Evolutionary conservation across 805 yeast species (phyloP), one percentile per base, ranked within the genome.

Genomic region (Ogataea pini): DNA sequence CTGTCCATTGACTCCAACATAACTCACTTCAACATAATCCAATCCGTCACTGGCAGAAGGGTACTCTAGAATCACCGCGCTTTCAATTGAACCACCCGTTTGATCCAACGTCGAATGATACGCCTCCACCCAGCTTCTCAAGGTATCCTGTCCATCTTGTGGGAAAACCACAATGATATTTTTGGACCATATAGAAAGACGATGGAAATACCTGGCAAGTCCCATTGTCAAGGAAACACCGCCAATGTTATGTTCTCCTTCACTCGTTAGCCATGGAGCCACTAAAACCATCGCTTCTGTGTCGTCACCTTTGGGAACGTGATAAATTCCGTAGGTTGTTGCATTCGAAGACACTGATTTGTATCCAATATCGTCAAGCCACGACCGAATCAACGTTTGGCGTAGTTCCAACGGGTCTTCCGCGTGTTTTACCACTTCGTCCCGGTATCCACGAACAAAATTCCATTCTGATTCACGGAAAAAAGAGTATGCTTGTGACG

Each of bases 401-500:
- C 81, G 72, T 10, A 59, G 61, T 13, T 58, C 54, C 20, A 65
- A 52, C 7, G 69, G 32, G 8, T 49, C 55, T 17, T 58, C 50
- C 46, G 55, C 73, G 68, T 63, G 80, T 58, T 67, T 70, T 59
- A 49, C 63, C 44, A 79, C 60, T 54, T 83, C 86, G 36, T 76
- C 77, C 50, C 96, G 76, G 62, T 84, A 89, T 0, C 97, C 99
- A 49, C 98, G 73, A 27, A 89, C 79, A 47, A 86, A 72, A 60
- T 91, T 89, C 97, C 98, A 94, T 64, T 94, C 98, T 34, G 89
- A 81, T 61, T 92, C 98, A 47, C 97, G 76, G 65, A 88, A 94
- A 63, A 89, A 90, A 19, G 95, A 83, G 57, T 85, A 84, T 2
- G 94, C 98, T 65, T 94, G 98, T 0, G 96, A 91, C 7, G 99